Evolutionary conservation across 2,329 filamentous ascomycete genomes (phyloP), one percentile per base, ranked within the genome.

Genomic region (Dendrostoma leiphaemia): DNA sequence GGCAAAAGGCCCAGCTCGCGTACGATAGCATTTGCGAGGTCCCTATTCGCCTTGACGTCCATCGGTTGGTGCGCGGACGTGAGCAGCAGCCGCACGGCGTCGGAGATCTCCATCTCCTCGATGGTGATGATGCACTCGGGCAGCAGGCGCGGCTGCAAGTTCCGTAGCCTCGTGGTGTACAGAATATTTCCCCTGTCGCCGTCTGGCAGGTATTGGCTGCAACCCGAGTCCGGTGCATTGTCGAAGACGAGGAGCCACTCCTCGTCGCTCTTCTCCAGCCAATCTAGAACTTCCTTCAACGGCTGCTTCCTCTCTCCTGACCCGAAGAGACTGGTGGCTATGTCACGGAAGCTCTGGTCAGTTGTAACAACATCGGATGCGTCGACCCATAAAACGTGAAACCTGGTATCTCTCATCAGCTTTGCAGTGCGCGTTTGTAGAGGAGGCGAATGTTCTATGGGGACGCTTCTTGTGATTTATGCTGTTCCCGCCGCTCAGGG

Each of bases 201-300:
- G 0, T 34, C 44, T 0, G 67, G 68, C 2, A 65, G 7, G 15
- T 49, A 59, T 0, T 23, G 32, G 24, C 41, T 40, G 3, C 64
- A 15, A 1, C 46, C 59, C 9, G 37, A 52, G 32, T 49, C 46
- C 34, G 62, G 62, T n/a, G 40, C 43, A 10, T 69, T 64, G 50
- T 70, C 68, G n/a, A 68, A 61, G 0, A 70, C 52, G 1, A 69
- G 60, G 2, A 70, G 60, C 67, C 67, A 69, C 6, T 65, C 61
- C 1, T 61, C 59, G 4, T 50, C 12, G 2, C 53, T 52, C 0
- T 32, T 10, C 12, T 52, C 58, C 17, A 68, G 53, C 62, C 59
- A 61, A 3, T 48, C 19, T 28, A 61, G 47, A 1, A 64, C 63
- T 10, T 38, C 44, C n/a, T 29, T 15, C 44, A 41, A 59, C 23